Conservation (phyloP, 768 basidiomycete species). For the Suillus occidentalis region DNA sequence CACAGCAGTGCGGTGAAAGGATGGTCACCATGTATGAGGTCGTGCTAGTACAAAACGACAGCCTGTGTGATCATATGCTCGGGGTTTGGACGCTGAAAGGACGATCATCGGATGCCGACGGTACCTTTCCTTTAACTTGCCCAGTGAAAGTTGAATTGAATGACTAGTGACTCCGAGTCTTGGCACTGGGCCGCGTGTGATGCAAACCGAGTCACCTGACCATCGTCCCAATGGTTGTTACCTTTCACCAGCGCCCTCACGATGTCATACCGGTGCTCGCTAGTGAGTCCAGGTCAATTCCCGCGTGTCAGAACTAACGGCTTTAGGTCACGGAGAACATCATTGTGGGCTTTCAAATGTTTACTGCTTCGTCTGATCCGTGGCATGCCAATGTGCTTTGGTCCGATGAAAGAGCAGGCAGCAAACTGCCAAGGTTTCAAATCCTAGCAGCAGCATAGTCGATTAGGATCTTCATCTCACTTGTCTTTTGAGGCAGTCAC, state of each 20-base stretch:
- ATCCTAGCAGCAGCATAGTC: background rate
- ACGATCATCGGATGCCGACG: background rate
- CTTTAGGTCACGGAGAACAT: background rate
- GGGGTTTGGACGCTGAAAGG: background rate
- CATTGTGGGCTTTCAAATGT: background rate
- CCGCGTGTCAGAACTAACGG: background rate
- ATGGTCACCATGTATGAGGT: background rate
- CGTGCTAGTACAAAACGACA: background rate
- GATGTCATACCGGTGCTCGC: background rate
- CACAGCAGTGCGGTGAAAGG: background rate
- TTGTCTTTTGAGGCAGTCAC: background rate
- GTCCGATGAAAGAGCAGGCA: background rate
- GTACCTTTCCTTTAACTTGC: too few relatives aligned
- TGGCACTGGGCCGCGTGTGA: too few relatives aligned
- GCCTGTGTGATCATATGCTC: background rate
- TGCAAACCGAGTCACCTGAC: background rate
- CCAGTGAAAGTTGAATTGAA: too few relatives aligned
- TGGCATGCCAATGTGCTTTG: background rate
- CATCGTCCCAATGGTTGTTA: background rate
- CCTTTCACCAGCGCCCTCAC: background rate
- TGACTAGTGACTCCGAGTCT: background rate
- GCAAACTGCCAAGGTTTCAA: background rate
- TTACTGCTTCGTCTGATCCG: background rate
- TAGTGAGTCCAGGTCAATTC: background rate
- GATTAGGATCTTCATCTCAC: background rate